A percentile compares a stretch with the other conserved stretches of the same genome.
phyloP scores from a whole-genome alignment of 2,329 filamentous ascomycete species.

The Acrocalymma vagum region DNA sequence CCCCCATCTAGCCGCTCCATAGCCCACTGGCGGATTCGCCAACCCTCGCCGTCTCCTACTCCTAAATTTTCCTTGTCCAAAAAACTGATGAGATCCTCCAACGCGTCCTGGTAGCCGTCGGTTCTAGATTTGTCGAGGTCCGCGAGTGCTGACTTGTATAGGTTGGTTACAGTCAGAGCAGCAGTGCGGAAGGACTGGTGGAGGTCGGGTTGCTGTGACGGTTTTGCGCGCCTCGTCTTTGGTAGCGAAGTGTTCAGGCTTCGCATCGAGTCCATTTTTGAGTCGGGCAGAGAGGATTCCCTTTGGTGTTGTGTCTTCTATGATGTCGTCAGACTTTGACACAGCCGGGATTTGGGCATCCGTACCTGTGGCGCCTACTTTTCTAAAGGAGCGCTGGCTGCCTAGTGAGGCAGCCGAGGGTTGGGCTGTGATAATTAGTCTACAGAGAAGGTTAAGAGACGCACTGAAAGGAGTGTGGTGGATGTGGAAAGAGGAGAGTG shows the following conservation, averaged over 20 bases:
- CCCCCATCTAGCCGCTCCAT: constrained; percentile 74
- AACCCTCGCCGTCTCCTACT: constrained; percentile 79
- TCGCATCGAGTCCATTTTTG: constrained; percentile 51
- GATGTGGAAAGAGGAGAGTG: constrained; percentile 1
- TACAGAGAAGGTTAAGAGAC: too few relatives aligned
- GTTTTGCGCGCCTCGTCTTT: constrained; percentile 34
- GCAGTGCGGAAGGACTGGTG: constrained; percentile 92
- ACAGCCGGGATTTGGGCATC: constrained; percentile 2
- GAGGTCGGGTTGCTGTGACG: constrained; percentile 59
- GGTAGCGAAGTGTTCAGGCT: constrained; percentile 51
- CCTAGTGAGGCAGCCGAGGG: constrained; percentile 9
- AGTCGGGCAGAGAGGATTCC: too few relatives aligned
- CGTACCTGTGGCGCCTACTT: constrained; percentile 10
- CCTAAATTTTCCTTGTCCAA: constrained; percentile 84
- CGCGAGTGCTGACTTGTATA: constrained; percentile 89
- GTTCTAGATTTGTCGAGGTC: constrained; percentile 78
- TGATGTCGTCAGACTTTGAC: constrained; percentile 12
- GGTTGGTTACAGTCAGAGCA: constrained; percentile 91
- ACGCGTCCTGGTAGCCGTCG: constrained; percentile 91
- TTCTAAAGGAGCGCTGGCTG: constrained; percentile 7
- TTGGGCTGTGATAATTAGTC: too few relatives aligned
- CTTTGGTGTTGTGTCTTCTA: neutral
- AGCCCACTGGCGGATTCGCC: constrained; percentile 71
- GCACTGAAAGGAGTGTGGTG: constrained; percentile 19
- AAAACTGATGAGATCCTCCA: constrained; percentile 88